Evolutionary conservation across 371 early-diverging fungal species (phyloP).

Genomic region (Mortierella sp.): DNA sequence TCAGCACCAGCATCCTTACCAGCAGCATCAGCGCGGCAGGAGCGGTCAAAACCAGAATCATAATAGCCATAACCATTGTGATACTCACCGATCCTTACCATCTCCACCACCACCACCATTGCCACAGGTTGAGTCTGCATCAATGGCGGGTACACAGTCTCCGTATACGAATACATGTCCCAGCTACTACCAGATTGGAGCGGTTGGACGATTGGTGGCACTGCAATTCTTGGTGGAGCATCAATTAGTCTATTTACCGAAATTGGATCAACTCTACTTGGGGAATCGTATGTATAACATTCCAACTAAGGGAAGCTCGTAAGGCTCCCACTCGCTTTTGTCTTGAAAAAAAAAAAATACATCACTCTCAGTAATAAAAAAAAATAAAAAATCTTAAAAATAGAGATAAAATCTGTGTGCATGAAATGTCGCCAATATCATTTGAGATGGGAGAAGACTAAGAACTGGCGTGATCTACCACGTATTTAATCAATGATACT

Average conservation of each 20-base stretch:
- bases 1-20: background rate
- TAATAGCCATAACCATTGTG: background rate
- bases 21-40: background rate
- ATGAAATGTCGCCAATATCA: too few species aligned
- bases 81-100: background rate
- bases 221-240: constrained; percentile 42
- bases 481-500: too few species aligned
- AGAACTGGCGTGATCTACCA: too few species aligned
- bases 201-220: constrained; percentile 30
- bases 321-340: background rate
- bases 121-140: background rate
- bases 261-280: constrained; percentile 29
- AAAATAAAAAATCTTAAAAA: too few species aligned
- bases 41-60: background rate
- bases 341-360: too few species aligned
- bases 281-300: constrained; percentile 24
- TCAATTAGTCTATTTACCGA: constrained; percentile 27
- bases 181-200: constrained; percentile 9
- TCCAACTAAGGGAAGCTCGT: constrained; percentile 7
- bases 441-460: too few species aligned
- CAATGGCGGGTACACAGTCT: background rate
- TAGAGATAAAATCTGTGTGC: too few species aligned
- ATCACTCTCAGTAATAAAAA: too few species aligned
- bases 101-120: constrained; percentile 18
- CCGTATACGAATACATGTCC: background rate